Percentiles rank a stretch among this genome's conserved stretches.
Conservation (phyloP, 2,329 filamentous ascomycete species). For the Trichophyton benhamiae region DNA sequence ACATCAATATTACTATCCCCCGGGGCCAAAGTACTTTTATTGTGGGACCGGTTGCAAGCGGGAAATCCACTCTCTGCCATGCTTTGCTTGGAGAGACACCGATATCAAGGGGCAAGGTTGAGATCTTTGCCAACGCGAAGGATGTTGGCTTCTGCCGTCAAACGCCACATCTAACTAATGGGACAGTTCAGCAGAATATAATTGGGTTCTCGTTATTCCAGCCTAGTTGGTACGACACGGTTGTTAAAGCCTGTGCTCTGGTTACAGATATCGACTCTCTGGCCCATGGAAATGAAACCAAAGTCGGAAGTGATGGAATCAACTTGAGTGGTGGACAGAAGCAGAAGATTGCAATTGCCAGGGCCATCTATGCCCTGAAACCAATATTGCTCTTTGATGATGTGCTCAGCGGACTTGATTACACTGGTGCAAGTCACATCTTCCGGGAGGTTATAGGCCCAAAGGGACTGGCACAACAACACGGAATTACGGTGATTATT, state of each 20-base stretch:
- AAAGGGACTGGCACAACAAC: constrained; percentile 34
- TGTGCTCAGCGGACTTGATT: constrained; percentile 39
- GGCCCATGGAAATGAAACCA: constrained; percentile 59
- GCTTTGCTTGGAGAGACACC: constrained; percentile 35
- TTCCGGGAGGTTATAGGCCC: constrained; percentile 36
- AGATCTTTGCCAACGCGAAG: constrained; percentile 17
- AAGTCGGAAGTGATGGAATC: constrained; percentile 54
- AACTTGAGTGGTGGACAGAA: constrained; percentile 71
- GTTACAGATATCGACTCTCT: constrained; percentile 54
- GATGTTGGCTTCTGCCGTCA: constrained; percentile 10
- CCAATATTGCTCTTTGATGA: constrained; percentile 41
- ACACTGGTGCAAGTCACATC: constrained; percentile 37
- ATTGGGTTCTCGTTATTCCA: constrained; percentile 52
- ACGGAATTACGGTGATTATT: constrained; percentile 26
- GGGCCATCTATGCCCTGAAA: constrained; percentile 54
- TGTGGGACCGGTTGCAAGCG: constrained; percentile 40
- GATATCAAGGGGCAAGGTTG: constrained; percentile 22
- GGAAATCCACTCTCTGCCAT: constrained; percentile 41
- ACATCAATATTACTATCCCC: constrained; percentile 31
- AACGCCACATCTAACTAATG: background rate
- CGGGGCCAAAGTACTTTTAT: constrained; percentile 36
- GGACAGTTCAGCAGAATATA: background rate
- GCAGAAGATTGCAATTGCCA: constrained; percentile 66
- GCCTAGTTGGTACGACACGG: constrained; percentile 40
- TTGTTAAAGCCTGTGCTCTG: constrained; percentile 57